These are phyloP conservation scores for Polygonum maritimum DNA, from an alignment of 148 eudicot species.

Conservation along the genomic window DNA sequence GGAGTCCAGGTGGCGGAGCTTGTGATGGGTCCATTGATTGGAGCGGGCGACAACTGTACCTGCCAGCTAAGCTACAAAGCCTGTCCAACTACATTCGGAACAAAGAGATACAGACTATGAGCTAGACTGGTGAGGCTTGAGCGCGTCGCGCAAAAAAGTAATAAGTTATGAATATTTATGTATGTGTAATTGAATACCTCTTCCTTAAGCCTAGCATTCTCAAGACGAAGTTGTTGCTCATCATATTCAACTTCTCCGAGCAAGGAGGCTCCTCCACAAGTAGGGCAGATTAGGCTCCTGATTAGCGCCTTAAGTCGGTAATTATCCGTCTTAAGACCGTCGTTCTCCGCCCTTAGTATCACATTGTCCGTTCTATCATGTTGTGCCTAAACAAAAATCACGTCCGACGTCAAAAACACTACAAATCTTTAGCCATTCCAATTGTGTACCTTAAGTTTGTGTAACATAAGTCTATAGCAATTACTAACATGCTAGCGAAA, in stretches of 20 bases:
- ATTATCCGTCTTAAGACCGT: constrained; percentile 74
- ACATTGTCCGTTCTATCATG: constrained; percentile 84
- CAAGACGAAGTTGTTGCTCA: constrained; percentile 83
- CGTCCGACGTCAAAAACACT: not conserved
- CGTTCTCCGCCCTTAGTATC: constrained; percentile 74
- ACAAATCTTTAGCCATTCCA: too few species aligned
- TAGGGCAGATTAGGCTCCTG: constrained; percentile 64
- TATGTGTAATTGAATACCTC: constrained; percentile 44
- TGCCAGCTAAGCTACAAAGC: constrained; percentile 49
- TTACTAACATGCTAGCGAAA: not conserved
- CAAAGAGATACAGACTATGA: too few species aligned
- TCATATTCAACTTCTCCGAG: constrained; percentile 67
- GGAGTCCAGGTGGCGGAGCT: constrained; percentile 26
- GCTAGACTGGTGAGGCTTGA: too few species aligned
- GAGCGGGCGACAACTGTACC: constrained; percentile 49
- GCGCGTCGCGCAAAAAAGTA: not conserved
- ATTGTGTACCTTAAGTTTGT: too few species aligned
- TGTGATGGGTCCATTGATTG: constrained; percentile 28
- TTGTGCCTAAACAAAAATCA: constrained; percentile 52
- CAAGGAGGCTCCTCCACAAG: constrained; percentile 79
- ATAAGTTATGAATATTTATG: not conserved
- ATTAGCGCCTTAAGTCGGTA: constrained; percentile 70
- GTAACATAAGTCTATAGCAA: too few species aligned
- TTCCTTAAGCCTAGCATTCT: constrained; percentile 83
- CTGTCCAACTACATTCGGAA: constrained; percentile 41